Conservation (phyloP, 345 rosid genomes). For the Eucalyptus marginata region DNA sequence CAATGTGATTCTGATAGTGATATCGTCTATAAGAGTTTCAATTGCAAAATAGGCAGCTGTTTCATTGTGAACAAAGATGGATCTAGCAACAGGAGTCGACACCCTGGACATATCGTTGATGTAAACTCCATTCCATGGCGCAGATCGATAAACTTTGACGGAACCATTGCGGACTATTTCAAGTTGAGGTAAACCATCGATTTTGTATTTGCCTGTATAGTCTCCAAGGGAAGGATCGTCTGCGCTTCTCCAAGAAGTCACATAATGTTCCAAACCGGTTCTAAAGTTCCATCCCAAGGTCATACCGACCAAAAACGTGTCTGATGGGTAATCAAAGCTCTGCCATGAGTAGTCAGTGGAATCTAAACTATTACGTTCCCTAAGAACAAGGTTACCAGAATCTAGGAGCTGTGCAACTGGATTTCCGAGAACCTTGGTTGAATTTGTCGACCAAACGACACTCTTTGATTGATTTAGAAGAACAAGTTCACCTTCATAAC, state of each 20-base stretch:
- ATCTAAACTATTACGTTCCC: neutral
- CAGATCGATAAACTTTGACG: neutral
- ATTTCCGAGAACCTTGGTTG: neutral
- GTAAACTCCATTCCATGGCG: neutral
- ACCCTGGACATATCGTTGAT: neutral
- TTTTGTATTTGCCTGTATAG: neutral
- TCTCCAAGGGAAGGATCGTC: neutral
- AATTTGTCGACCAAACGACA: conserved; percentile 6
- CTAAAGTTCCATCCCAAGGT: neutral
- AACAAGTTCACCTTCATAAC: neutral
- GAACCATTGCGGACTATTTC: neutral
- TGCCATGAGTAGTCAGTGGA: neutral
- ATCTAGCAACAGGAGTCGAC: too few relatives aligned
- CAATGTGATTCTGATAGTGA: neutral
- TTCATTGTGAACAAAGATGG: neutral
- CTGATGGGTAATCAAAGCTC: neutral
- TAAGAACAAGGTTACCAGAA: conserved; percentile 14
- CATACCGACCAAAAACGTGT: neutral
- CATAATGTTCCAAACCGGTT: neutral
- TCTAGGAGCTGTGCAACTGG: conserved; percentile 17
- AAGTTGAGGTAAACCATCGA: neutral
- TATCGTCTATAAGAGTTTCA: neutral
- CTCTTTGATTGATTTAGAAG: neutral
- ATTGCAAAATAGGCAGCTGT: neutral
- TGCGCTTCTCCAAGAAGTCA: neutral